These are phyloP conservation scores for Ophiostoma pallidulum DNA, from an alignment of 2,329 filamentous ascomycete genomes.

Conservation along the genomic window DNA sequence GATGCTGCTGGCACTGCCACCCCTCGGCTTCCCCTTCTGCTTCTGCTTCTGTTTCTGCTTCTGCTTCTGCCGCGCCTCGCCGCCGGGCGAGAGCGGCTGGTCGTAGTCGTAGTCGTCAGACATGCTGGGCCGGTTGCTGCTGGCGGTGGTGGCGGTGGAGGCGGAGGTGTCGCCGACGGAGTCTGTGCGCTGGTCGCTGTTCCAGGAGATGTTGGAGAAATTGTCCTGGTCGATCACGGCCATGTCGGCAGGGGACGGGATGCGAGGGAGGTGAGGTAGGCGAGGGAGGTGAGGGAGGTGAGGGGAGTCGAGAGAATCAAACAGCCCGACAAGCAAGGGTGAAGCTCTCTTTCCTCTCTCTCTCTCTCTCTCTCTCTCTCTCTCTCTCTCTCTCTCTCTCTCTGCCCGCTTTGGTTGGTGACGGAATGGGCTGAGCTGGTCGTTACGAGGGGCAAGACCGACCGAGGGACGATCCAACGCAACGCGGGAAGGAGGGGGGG, in stretches of 20 bases:
- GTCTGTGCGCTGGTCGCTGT: slow-evolving; percentile 44
- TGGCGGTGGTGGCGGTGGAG: slow-evolving; percentile 34
- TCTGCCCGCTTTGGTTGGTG: slow-evolving; percentile 2
- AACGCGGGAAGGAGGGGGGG: too few species aligned
- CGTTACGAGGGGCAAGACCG: too few species aligned
- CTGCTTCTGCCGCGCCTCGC: slow-evolving; percentile 2
- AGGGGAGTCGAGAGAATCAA: not conserved
- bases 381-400: too few species aligned
- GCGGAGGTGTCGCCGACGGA: slow-evolving; percentile 27
- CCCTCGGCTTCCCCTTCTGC: slow-evolving; percentile 34
- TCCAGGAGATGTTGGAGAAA: slow-evolving; percentile 77
- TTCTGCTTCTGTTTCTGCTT: slow-evolving; percentile 29
- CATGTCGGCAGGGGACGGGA: slow-evolving; percentile 23
- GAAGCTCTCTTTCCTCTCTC: too few species aligned
- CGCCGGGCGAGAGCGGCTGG: slow-evolving; percentile 9
- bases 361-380: too few species aligned
- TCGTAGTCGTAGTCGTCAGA: slow-evolving; percentile 9
- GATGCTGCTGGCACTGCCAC: slow-evolving; percentile 43
- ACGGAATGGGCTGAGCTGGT: slow-evolving; percentile 9
- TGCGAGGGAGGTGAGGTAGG: not conserved
- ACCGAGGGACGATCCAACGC: slow-evolving; percentile 1
- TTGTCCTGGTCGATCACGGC: slow-evolving; percentile 52
- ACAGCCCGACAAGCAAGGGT: not conserved
- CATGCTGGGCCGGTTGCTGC: slow-evolving; percentile 3
- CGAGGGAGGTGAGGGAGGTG: not conserved